Percentiles rank a stretch among this genome's conserved stretches.
Evolutionary conservation across 768 basidiomycete species (phyloP).

Genomic region (Rossbeevera mucosa): DNA sequence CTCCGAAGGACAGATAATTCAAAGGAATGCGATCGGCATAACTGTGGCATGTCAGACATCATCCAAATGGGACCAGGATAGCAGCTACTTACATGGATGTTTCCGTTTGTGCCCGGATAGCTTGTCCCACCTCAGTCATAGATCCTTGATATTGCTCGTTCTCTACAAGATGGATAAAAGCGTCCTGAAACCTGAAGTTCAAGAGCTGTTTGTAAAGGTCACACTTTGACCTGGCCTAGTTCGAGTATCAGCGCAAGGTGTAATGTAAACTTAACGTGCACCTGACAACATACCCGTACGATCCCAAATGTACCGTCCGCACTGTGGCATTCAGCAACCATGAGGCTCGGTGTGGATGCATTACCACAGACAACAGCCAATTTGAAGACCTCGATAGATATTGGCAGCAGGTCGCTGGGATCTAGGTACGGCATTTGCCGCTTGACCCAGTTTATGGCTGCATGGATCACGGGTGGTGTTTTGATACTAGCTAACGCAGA

Average conservation of each 20-base stretch:
- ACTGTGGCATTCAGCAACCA: constrained; percentile 77
- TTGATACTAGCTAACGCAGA: constrained; percentile 26
- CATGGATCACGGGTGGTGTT: constrained; percentile 34
- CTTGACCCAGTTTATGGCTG: constrained; percentile 47
- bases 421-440: constrained; percentile 67
- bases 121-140: constrained; percentile 62
- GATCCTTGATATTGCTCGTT: constrained; percentile 71
- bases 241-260: constrained; percentile 9
- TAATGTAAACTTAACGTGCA: constrained; percentile 4
- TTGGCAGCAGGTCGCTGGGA: constrained; percentile 79
- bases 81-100: constrained; percentile 32
- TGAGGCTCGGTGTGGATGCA: constrained; percentile 73
- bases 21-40: constrained; percentile 25
- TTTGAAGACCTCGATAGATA: constrained; percentile 73
- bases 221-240: constrained; percentile 70
- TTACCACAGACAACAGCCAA: constrained; percentile 86
- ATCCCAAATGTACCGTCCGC: constrained; percentile 78
- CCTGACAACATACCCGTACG: constrained; percentile 49
- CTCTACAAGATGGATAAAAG: constrained; percentile 60
- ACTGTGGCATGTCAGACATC: constrained; percentile 16
- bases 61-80: not conserved
- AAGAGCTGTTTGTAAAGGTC: constrained; percentile 83
- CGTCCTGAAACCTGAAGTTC: constrained; percentile 63
- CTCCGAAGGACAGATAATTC: constrained; percentile 35
- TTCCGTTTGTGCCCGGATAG: constrained; percentile 53